Evolutionary conservation across 2,329 filamentous ascomycete genomes (phyloP).

Genomic region (Periconia sp.): DNA sequence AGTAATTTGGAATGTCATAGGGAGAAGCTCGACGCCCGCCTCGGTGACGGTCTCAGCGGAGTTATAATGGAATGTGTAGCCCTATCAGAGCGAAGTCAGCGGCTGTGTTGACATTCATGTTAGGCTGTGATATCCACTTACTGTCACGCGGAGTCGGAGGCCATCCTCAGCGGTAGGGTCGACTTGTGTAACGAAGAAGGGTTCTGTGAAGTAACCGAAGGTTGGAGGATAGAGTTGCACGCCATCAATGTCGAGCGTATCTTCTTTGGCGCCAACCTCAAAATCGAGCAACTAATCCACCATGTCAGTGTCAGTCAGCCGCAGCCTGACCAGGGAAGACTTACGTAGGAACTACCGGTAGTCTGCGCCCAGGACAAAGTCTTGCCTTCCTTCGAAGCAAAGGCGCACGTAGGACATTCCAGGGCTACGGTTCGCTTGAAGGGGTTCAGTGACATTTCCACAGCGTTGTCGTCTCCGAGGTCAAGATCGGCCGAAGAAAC

Average conservation of each 20-base stretch:
- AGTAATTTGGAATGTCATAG: slow-evolving; percentile 45
- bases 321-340: slow-evolving; percentile 11
- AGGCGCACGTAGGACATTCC: slow-evolving; percentile 42
- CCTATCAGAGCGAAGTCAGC: no score
- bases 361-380: slow-evolving; percentile 35
- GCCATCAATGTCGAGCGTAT: slow-evolving; percentile 42
- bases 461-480: slow-evolving; percentile 36
- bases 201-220: slow-evolving; percentile 33
- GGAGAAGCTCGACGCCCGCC: slow-evolving; percentile 45
- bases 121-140: no score
- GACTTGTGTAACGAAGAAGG: slow-evolving; percentile 43
- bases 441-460: slow-evolving; percentile 41
- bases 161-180: slow-evolving; percentile 30
- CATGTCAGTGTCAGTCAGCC: slow-evolving; percentile 23
- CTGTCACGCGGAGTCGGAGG: slow-evolving; percentile 43
- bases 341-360: slow-evolving; percentile 43
- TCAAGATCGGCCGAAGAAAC: slow-evolving; percentile 34
- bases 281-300: slow-evolving; percentile 44
- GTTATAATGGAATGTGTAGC: slow-evolving; percentile 43
- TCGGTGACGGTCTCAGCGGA: slow-evolving; percentile 43
- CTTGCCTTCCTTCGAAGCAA: slow-evolving; percentile 30
- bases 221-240: slow-evolving; percentile 47
- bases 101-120: no score
- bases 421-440: slow-evolving; percentile 38
- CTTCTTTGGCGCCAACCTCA: slow-evolving; percentile 36